A percentile compares a stretch with the other conserved stretches of the same genome.
Evolutionary conservation across 805 yeast genomes (phyloP).

Genomic region (Starmerella bacillaris): DNA sequence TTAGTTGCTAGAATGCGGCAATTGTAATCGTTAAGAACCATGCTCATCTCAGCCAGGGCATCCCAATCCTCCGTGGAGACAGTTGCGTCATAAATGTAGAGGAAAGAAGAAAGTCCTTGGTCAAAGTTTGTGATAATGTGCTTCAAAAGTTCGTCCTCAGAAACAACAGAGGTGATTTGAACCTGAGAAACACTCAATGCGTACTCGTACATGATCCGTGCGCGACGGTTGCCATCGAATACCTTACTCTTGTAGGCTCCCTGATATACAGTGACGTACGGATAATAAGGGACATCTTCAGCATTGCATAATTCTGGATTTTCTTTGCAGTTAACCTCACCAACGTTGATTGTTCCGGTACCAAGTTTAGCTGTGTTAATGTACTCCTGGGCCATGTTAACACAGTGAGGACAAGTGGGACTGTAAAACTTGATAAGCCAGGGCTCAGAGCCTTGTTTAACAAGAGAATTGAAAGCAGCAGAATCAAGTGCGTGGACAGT

Average conservation of each 20-base stretch:
- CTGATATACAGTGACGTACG: slow-evolving; percentile 10
- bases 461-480: slow-evolving; percentile 18
- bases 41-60: slow-evolving; percentile 12
- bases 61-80: slow-evolving; percentile 26
- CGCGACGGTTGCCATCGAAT: slow-evolving; percentile 19
- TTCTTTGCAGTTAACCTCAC: slow-evolving; percentile 26
- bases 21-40: slow-evolving; percentile 9
- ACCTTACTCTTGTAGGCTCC: slow-evolving; percentile 8
- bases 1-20: slow-evolving; percentile 13
- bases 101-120: slow-evolving; percentile 20
- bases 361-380: slow-evolving; percentile 20
- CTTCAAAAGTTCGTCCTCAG: slow-evolving; percentile 15
- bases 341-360: slow-evolving; percentile 24
- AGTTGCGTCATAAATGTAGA: slow-evolving; percentile 26
- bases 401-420: slow-evolving; percentile 27
- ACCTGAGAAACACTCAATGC: slow-evolving; percentile 19
- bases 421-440: slow-evolving; percentile 28
- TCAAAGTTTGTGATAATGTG: slow-evolving; percentile 15
- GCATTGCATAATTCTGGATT: slow-evolving; percentile 21
- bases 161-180: slow-evolving; percentile 18
- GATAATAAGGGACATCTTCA: slow-evolving; percentile 20
- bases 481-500: slow-evolving; percentile 19
- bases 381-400: slow-evolving; percentile 24
- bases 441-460: slow-evolving; percentile 20
- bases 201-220: slow-evolving; percentile 22